Evolutionary conservation across 192 early-diverging fungal genomes (phyloP).

Genomic region (Haplosporangium gracile): DNA sequence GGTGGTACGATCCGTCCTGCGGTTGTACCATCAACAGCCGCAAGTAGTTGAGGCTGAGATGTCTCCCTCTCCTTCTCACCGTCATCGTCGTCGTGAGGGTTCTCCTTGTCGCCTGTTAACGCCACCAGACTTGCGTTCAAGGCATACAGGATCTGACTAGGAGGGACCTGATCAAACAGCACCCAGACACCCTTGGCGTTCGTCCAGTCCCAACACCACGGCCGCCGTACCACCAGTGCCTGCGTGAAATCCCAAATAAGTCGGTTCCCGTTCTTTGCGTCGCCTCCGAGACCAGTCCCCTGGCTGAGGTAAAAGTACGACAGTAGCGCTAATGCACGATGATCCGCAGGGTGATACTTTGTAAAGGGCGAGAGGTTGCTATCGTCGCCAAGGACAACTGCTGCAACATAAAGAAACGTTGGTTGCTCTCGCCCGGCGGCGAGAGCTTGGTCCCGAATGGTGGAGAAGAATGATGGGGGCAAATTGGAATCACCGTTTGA

Average conservation of each 20-base stretch:
- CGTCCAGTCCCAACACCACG: conserved; percentile 74
- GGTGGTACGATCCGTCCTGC: conserved; percentile 31
- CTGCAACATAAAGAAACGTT: conserved; percentile 28
- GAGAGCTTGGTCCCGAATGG: conserved; percentile 39
- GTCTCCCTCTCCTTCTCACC: not conserved
- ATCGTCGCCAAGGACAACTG: conserved; percentile 23
- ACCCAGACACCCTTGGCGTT: conserved; percentile 73
- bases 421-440: conserved; percentile 15
- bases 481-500: conserved; percentile 52
- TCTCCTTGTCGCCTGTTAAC: conserved; percentile 69
- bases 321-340: conserved; percentile 73
- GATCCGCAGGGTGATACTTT: conserved; percentile 70
- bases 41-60: not conserved
- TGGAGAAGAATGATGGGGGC: conserved; percentile 61
- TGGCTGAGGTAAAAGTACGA: conserved; percentile 76
- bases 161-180: conserved; percentile 80
- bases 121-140: conserved; percentile 90
- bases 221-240: conserved; percentile 66
- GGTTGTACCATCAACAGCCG: not conserved
- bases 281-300: not conserved
- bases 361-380: conserved; percentile 54
- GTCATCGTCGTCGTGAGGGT: not conserved
- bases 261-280: not conserved
- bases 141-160: conserved; percentile 82
- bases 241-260: conserved; percentile 67